Conservation (phyloP, 1,284 basidiomycete genomes). For the Trichosporon sp. region DNA sequence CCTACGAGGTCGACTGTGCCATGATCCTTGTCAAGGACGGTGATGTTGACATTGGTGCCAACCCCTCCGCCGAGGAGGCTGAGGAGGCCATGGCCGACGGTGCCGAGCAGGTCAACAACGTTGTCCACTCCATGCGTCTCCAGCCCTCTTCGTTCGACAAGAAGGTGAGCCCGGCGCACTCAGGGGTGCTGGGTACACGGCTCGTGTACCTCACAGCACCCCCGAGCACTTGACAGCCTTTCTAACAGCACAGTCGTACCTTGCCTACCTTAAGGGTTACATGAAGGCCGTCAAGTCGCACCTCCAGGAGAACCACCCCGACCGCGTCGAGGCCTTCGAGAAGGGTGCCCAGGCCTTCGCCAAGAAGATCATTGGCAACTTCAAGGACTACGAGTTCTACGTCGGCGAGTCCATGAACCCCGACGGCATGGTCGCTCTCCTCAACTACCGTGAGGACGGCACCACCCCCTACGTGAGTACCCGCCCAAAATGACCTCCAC, state of each 20-base stretch:
- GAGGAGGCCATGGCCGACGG: slow-evolving; percentile 81
- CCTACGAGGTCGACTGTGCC: slow-evolving; percentile 83
- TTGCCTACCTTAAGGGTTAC: slow-evolving; percentile 84
- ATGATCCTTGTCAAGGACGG: slow-evolving; percentile 73
- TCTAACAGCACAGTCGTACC: slow-evolving; percentile 54
- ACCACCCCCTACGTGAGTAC: slow-evolving; percentile 58
- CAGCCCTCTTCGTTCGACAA: slow-evolving; percentile 83
- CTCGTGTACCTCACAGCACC: too few species aligned
- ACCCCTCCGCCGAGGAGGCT: slow-evolving; percentile 84
- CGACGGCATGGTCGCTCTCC: slow-evolving; percentile 82
- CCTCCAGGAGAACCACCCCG: slow-evolving; percentile 60
- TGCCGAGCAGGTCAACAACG: slow-evolving; percentile 75
- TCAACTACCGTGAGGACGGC: slow-evolving; percentile 61
- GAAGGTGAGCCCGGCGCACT: slow-evolving; percentile 54
- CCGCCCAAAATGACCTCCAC: background rate
- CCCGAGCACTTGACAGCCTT: too few species aligned
- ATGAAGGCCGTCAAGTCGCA: slow-evolving; percentile 74
- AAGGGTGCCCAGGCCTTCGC: slow-evolving; percentile 69
- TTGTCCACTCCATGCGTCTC: slow-evolving; percentile 89
- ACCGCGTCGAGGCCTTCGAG: slow-evolving; percentile 75
- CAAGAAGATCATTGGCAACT: slow-evolving; percentile 85
- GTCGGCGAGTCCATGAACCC: slow-evolving; percentile 80
- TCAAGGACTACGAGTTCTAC: slow-evolving; percentile 66
- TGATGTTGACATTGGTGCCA: slow-evolving; percentile 89
- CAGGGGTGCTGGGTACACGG: too few species aligned